Conservation (phyloP, 2,329 filamentous ascomycete genomes). For the Zymoseptoria passerinii region DNA sequence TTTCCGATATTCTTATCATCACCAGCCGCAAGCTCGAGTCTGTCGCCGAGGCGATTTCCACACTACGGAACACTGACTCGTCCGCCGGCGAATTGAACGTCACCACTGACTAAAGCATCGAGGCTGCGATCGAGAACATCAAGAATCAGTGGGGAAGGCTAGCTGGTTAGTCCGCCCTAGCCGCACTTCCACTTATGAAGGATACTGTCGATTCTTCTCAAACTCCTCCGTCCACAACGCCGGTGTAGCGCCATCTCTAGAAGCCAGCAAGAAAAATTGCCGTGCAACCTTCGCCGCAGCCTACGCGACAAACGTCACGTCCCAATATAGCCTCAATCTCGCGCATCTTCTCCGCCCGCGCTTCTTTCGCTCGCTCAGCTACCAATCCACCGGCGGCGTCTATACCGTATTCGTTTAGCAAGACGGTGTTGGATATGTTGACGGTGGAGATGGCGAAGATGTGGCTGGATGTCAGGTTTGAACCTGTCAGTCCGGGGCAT, state of each 20-base stretch:
- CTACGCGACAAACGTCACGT: too few relatives aligned
- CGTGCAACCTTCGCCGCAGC: too few relatives aligned
- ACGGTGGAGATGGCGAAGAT: slow-evolving; percentile 18
- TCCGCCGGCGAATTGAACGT: slow-evolving; percentile 26
- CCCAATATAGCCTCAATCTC: too few relatives aligned
- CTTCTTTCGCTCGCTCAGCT: slow-evolving; percentile 18
- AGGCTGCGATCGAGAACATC: slow-evolving; percentile 15
- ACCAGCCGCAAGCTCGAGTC: too few relatives aligned
- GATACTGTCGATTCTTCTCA: too few relatives aligned
- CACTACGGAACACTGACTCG: slow-evolving; percentile 5
- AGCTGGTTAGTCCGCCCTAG: slow-evolving; percentile 15
- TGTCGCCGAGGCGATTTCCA: too few relatives aligned
- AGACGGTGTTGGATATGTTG: slow-evolving; percentile 20
- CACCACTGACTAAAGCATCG: slow-evolving; percentile 23
- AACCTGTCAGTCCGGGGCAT: too few relatives aligned
- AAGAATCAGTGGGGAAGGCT: slow-evolving; percentile 20
- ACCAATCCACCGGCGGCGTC: slow-evolving; percentile 25
- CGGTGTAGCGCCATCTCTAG: too few relatives aligned
- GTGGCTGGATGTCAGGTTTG: too few relatives aligned
- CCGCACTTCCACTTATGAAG: slow-evolving; percentile 24
- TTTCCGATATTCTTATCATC: too few relatives aligned
- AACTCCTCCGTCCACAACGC: too few relatives aligned
- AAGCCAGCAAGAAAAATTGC: too few relatives aligned
- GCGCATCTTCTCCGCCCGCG: slow-evolving; percentile 26
- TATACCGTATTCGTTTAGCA: slow-evolving; percentile 19